Base-by-base conservation (phyloP, 2,329 filamentous ascomycete species). In the Aureobasidium musti region DNA sequence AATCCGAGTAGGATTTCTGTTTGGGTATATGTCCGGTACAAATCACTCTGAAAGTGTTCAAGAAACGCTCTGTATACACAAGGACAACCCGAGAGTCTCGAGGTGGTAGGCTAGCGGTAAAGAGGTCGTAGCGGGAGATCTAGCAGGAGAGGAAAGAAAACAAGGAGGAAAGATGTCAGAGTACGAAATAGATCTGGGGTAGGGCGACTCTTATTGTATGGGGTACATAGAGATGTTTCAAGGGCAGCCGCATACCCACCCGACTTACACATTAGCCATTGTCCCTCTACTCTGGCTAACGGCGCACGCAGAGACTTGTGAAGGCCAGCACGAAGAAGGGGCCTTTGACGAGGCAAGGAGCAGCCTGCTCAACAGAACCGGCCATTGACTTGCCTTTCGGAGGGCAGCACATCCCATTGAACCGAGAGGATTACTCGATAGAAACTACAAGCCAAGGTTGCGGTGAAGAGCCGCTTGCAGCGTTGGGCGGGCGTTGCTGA, bases 381-480 rank as follows among this genome's bases (percentile, higher is more conserved):
- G n/a, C 57, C 41, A 47, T 61, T 61, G 57, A 61, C 41, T 49
- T 61, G 41, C 41, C 57, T 61, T 26, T 28, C 39, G 43, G n/a
- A 19, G 41, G 10, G 28, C 28, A 47, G n/a, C n/a, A 49, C 37
- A 30, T 61, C n/a, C 30, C 43, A 45, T 30, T 19, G 45, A 63
- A 52, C n/a, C 59, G 33, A 28, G 21, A 52, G 30, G 11, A 56
- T 67, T 67, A 67, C 65, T 67, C 65, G 65, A 67, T 67, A n/a
- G 28, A 67, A 67, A 67, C 49, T 56, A 28, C 50, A 30, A 26
- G 61, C 47, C 61, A 43, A 64, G 26, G 37, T 35, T 53, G 50
- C 37, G 37, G 63, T 54, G 50, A 56, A 65, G 23, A 23, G 37
- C 26, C 57, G 57, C 49, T 26, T 56, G 49, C 63, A 54, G 21